These are phyloP conservation scores for Dioscorea zingiberensis DNA, from an alignment of 106 monocot species.

Conservation along the genomic window DNA sequence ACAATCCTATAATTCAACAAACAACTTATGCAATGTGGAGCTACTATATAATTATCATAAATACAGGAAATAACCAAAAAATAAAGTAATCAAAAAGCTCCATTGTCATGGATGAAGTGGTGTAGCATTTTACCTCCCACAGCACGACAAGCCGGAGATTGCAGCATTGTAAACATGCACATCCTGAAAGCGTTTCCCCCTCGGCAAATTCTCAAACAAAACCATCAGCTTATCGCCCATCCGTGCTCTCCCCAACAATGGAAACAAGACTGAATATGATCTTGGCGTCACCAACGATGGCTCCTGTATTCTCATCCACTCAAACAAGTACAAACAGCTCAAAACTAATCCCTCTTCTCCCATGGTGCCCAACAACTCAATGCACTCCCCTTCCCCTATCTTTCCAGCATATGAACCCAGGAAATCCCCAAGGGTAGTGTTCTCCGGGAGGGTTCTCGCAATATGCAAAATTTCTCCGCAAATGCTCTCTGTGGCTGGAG, in stretches of 20 bases:
- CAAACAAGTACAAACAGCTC: conserved; percentile 60
- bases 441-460: conserved; percentile 48
- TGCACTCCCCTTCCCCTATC: conserved; percentile 64
- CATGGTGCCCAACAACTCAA: conserved; percentile 64
- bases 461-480: conserved; percentile 48
- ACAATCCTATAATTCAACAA: no score
- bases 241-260: conserved; percentile 44
- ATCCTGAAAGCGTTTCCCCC: conserved; percentile 49
- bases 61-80: no score
- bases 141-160: conserved; percentile 55
- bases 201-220: conserved; percentile 62
- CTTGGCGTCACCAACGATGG: conserved; percentile 45
- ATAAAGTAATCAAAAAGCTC: no score
- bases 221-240: conserved; percentile 73
- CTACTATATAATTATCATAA: no score
- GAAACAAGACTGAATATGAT: conserved; percentile 52
- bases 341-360: conserved; percentile 39
- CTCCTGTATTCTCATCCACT: conserved; percentile 83
- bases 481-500: conserved; percentile 6
- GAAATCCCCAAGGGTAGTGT: conserved; percentile 48
- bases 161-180: conserved; percentile 77
- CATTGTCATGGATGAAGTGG: no score
- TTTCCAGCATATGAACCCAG: conserved; percentile 45
- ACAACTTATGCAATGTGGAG: no score
- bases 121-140: conserved; percentile 39